Percentiles rank a stretch among this genome's conserved stretches.
Evolutionary conservation across 768 basidiomycete species (phyloP).

Genomic region (Pisolithus microcarpus): DNA sequence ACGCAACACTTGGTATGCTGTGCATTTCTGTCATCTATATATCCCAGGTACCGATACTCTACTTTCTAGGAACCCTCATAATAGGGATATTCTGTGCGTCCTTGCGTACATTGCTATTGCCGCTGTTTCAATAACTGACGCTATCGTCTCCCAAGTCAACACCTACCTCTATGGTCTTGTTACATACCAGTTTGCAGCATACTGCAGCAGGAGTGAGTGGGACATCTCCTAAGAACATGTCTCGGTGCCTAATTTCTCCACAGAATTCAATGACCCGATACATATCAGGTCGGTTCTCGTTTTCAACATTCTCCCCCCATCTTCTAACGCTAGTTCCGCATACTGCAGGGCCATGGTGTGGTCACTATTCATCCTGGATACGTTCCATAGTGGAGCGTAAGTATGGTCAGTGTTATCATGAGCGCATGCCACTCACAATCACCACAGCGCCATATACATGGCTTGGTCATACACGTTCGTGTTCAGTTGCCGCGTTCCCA

Average conservation of each 20-base stretch:
- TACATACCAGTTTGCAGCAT: conserved; percentile 35
- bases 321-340: not conserved
- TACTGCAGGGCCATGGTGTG: conserved; percentile 9
- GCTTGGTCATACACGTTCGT: conserved; percentile 15
- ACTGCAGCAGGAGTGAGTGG: conserved; percentile 21
- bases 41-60: not conserved
- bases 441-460: conserved; percentile 12
- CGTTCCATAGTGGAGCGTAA: conserved; percentile 14
- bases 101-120: not conserved
- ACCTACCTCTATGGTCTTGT: conserved; percentile 35
- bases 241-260: not conserved
- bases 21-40: not conserved
- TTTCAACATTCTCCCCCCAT: not conserved
- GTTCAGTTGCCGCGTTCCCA: not conserved
- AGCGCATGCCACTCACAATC: not conserved
- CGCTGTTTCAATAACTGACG: not conserved
- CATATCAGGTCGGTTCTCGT: conserved; percentile 1
- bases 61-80: conserved; percentile 12
- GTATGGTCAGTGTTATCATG: not conserved
- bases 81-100: conserved; percentile 19
- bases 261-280: conserved; percentile 13
- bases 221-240: not conserved
- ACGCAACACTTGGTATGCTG: conserved; percentile 2
- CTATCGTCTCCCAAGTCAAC: conserved; percentile 9
- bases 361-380: conserved; percentile 14